phyloP scores from a whole-genome alignment of 257 asterid genomes.

The Solanum sejunctum region DNA sequence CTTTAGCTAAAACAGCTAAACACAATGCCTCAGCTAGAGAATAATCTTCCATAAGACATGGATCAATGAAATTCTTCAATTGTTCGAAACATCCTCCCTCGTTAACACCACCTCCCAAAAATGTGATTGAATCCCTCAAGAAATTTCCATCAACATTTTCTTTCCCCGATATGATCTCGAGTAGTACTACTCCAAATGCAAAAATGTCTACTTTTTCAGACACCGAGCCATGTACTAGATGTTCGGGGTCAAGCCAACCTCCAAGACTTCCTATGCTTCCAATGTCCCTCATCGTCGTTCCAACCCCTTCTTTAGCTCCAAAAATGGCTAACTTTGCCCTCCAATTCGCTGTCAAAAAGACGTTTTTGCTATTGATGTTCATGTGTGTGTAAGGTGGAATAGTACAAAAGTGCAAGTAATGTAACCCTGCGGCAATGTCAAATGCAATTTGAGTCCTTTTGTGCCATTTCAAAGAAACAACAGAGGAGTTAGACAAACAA shows the following conservation, averaged over 20 bases:
- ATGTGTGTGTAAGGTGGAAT: slow-evolving; percentile 34
- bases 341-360: slow-evolving; percentile 50
- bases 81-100: slow-evolving; percentile 65
- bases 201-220: slow-evolving; percentile 39
- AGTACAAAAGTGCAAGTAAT: slow-evolving; percentile 54
- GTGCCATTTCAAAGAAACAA: slow-evolving; percentile 31
- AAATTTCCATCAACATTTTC: slow-evolving; percentile 28
- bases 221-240: neutral
- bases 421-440: slow-evolving; percentile 54
- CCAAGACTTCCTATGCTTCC: neutral
- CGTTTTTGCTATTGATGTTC: slow-evolving; percentile 21
- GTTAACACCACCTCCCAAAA: slow-evolving; percentile 30
- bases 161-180: slow-evolving; percentile 49
- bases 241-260: slow-evolving; percentile 17
- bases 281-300: slow-evolving; percentile 2
- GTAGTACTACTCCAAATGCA: slow-evolving; percentile 50
- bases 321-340: slow-evolving; percentile 53
- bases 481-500: slow-evolving; percentile 13
- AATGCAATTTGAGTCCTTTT: slow-evolving; percentile 54
- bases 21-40: slow-evolving; percentile 69
- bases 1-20: slow-evolving; percentile 60
- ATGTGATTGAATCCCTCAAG: slow-evolving; percentile 26
- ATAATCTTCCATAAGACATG: slow-evolving; percentile 49
- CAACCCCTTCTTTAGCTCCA: slow-evolving; percentile 3
- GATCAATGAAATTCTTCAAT: slow-evolving; percentile 51